A percentile compares a stretch with the other conserved stretches of the same genome.
These are phyloP conservation scores for Protomyces inouyei DNA, from an alignment of 1,139 yeast species.

Conservation along the genomic window DNA sequence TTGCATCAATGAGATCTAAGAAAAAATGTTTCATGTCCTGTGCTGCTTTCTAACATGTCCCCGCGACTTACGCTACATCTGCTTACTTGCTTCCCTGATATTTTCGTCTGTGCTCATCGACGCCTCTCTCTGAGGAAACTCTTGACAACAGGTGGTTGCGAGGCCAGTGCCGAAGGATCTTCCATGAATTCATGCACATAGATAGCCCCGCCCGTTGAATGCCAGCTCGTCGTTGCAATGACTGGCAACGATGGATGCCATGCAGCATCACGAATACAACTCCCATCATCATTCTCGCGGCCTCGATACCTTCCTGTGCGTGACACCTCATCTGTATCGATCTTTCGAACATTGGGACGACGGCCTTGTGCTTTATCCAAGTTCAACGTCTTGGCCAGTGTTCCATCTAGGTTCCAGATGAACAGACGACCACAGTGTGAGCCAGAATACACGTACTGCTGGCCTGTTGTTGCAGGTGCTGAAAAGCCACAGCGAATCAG, in stretches of 20 bases:
- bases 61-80: background rate
- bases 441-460: conserved; percentile 39
- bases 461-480: conserved; percentile 36
- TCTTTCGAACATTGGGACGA: background rate
- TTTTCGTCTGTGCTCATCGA: background rate
- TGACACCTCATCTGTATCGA: conserved; percentile 1
- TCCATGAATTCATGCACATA: conserved; percentile 31
- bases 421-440: conserved; percentile 38
- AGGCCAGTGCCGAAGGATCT: background rate
- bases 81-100: background rate
- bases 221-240: conserved; percentile 33
- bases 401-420: conserved; percentile 39
- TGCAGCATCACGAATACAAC: conserved; percentile 34
- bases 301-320: conserved; percentile 25
- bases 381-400: conserved; percentile 31
- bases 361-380: conserved; percentile 4
- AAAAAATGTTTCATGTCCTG: too few relatives aligned
- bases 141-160: background rate
- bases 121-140: background rate
- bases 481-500: conserved; percentile 40
- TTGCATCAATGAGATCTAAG: background rate
- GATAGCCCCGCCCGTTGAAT: conserved; percentile 32
- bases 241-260: conserved; percentile 35
- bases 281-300: background rate
- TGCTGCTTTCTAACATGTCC: background rate